Conservation (phyloP, 441 rosid species). For the Geranium incanum region DNA sequence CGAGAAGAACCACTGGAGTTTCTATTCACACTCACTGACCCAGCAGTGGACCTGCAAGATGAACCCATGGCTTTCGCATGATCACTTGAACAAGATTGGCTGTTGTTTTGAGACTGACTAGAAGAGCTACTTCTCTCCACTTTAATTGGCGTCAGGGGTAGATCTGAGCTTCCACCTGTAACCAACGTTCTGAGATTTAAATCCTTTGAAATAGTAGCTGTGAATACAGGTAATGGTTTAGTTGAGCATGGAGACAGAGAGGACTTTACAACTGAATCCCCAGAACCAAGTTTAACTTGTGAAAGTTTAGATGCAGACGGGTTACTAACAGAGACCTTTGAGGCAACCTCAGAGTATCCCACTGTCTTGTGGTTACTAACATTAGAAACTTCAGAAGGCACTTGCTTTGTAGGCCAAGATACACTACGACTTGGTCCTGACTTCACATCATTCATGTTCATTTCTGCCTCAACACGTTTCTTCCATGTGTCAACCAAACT, state of each 20-base stretch:
- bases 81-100: constrained; percentile 63
- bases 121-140: constrained; percentile 77
- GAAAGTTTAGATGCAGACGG: constrained; percentile 52
- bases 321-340: constrained; percentile 52
- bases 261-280: constrained; percentile 43
- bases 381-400: constrained; percentile 52
- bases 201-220: constrained; percentile 37
- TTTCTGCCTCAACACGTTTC: constrained; percentile 92
- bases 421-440: constrained; percentile 55
- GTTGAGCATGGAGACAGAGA: constrained; percentile 41
- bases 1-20: constrained; percentile 35
- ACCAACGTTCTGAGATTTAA: constrained; percentile 34
- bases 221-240: constrained; percentile 45
- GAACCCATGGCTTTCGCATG: constrained; percentile 46
- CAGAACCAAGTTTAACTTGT: constrained; percentile 46
- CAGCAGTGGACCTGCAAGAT: constrained; percentile 46
- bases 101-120: constrained; percentile 69
- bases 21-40: constrained; percentile 37
- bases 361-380: constrained; percentile 49
- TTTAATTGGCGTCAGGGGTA: constrained; percentile 30
- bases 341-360: constrained; percentile 55
- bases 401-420: constrained; percentile 56
- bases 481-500: constrained; percentile 96
- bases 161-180: constrained; percentile 36
- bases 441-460: constrained; percentile 56